Percentiles rank a stretch among this genome's conserved stretches.
These are phyloP conservation scores for Ustulina deusta DNA, from an alignment of 2,329 filamentous ascomycete species.

Conservation along the genomic window DNA sequence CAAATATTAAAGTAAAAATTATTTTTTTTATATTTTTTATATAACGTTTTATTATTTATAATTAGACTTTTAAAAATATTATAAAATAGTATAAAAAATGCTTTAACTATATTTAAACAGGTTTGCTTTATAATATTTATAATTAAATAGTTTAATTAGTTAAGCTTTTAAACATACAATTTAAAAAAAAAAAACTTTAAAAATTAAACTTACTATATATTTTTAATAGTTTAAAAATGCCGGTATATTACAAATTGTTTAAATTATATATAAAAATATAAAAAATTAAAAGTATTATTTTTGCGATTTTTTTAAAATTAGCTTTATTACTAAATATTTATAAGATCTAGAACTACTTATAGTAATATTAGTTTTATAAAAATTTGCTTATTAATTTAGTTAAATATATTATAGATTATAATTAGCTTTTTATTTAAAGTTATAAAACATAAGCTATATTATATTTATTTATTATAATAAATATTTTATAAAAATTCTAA, in stretches of 20 bases:
- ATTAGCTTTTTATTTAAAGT: constrained; percentile 42
- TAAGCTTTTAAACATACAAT: constrained; percentile 14
- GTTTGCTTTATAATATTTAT: constrained; percentile 36
- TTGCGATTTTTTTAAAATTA: constrained; percentile 36
- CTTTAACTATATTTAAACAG: constrained; percentile 32
- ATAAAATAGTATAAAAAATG: constrained; percentile 30
- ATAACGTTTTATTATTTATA: too few relatives aligned
- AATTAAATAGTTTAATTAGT: constrained; percentile 12
- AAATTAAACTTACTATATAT: constrained; percentile 40
- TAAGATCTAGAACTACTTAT: constrained; percentile 41
- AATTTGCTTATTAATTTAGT: constrained; percentile 22
- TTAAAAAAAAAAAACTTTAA: too few relatives aligned
- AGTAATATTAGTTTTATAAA: constrained; percentile 23
- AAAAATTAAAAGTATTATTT: constrained; percentile 31
- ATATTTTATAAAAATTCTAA: constrained; percentile 40
- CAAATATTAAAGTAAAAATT: constrained; percentile 14
- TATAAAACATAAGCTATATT: constrained; percentile 39
- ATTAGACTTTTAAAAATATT: constrained; percentile 32
- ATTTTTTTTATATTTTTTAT: constrained; percentile 5
- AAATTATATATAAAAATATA: constrained; percentile 12
- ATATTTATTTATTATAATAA: constrained; percentile 42
- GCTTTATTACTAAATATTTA: constrained; percentile 39
- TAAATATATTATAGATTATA: constrained; percentile 27
- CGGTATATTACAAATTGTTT: constrained; percentile 16
- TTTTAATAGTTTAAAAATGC: constrained; percentile 33